Conservation (phyloP, 2,329 filamentous ascomycete genomes). For the Lizonia empirigonia region DNA sequence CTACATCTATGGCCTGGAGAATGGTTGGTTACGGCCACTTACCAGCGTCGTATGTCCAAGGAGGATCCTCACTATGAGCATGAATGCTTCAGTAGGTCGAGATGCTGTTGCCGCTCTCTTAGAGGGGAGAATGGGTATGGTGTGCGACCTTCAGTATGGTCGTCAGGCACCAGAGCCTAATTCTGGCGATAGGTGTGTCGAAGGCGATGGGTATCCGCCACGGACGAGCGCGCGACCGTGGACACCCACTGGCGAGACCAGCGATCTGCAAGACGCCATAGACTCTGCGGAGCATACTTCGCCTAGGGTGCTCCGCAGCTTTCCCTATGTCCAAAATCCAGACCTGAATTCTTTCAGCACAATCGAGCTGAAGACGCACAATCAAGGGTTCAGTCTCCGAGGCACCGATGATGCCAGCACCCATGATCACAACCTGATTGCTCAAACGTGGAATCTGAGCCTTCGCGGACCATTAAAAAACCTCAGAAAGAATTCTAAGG, state of each 20-base stretch:
- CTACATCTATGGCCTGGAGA: slow-evolving; percentile 60
- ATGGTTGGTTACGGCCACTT: slow-evolving; percentile 51
- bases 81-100: slow-evolving; percentile 64
- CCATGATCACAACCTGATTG: slow-evolving; percentile 36
- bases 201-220: slow-evolving; percentile 15
- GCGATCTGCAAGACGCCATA: slow-evolving; percentile 12
- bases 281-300: slow-evolving; percentile 10
- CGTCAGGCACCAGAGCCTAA: neutral
- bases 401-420: slow-evolving; percentile 27
- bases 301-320: neutral
- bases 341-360: slow-evolving; percentile 26
- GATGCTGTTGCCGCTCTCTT: slow-evolving; percentile 65
- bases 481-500: neutral
- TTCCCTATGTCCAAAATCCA: slow-evolving; percentile 5
- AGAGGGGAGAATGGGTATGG: slow-evolving; percentile 64
- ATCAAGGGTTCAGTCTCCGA: slow-evolving; percentile 29
- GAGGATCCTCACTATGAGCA: slow-evolving; percentile 63
- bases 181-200: slow-evolving; percentile 18
- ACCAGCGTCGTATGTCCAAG: slow-evolving; percentile 63
- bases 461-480: slow-evolving; percentile 20
- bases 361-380: slow-evolving; percentile 35
- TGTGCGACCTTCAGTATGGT: slow-evolving; percentile 56
- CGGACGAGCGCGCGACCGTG: slow-evolving; percentile 17
- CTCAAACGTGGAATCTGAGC: slow-evolving; percentile 38
- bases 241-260: slow-evolving; percentile 16